Evolutionary conservation across 1,284 basidiomycete species (phyloP).

Genomic region (Fomitiporia mediterranea): DNA sequence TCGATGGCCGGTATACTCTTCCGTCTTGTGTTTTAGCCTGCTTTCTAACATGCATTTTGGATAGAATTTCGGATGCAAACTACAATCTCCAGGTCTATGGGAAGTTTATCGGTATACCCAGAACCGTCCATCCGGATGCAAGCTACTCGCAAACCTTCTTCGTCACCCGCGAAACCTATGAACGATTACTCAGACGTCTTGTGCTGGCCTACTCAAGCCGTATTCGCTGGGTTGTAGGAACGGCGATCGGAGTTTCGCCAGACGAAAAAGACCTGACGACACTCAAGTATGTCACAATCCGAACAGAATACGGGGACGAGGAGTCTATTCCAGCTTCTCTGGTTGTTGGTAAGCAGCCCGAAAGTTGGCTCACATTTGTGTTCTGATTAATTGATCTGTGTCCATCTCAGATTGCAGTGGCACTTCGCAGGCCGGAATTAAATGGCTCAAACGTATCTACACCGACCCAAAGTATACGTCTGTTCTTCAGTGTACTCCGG

Average conservation of each 20-base stretch:
- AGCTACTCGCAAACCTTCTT: constrained; percentile 12
- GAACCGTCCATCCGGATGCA: not conserved
- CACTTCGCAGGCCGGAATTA: constrained; percentile 16
- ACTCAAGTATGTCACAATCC: constrained; percentile 2
- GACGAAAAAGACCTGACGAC: not conserved
- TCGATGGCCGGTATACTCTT: constrained; percentile 20
- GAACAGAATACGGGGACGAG: not conserved
- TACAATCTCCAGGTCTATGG: constrained; percentile 1
- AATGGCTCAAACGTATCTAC: constrained; percentile 14
- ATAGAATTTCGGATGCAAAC: not conserved
- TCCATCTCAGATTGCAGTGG: constrained; percentile 18
- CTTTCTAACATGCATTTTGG: not conserved
- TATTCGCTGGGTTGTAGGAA: constrained; percentile 9
- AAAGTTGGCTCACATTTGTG: not conserved
- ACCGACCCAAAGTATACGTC: not conserved
- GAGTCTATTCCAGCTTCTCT: constrained; percentile 1
- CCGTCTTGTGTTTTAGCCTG: not conserved
- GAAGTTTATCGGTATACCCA: not conserved
- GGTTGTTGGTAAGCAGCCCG: constrained; percentile 5
- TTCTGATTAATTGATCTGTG: too few relatives aligned
- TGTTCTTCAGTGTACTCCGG: not conserved
- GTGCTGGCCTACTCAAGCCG: constrained; percentile 11
- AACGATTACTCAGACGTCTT: constrained; percentile 15
- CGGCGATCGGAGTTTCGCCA: constrained; percentile 3
- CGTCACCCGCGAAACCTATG: constrained; percentile 14